Base-by-base conservation (phyloP, 805 yeast species). In the Monosporozyma siamensis region DNA sequence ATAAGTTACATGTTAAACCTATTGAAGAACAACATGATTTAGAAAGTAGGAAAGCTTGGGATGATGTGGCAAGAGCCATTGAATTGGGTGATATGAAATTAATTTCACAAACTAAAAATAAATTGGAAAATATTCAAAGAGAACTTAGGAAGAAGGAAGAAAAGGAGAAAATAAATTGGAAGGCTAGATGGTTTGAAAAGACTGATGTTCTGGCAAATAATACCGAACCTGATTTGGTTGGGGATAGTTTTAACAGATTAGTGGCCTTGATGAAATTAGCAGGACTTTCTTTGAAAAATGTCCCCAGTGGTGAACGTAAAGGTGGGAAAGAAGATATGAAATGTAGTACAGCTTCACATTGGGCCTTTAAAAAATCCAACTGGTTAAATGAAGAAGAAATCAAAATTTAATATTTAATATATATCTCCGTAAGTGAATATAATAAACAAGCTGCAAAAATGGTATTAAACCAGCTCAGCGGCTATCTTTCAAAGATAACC, bases 21-120 rank as follows among this genome's bases (percentile, higher is more conserved):
- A 68, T 85, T 41, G 87, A 77, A 51, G 70, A 83, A 49, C 97
- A 92, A 67, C 73, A 82, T 62, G 75, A 68, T 27, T 70, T 89
- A 52, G 98, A 90, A 66, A 72, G 86, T 44, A 81, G 96, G 67
- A 77, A 70, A 53, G 97, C 97, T 11, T 90, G 98, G 98, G 54
- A 60, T 40, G 75, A 79, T 50, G 97, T 92, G 21, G 95, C 97
- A 0, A 85, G 72, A 8, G 97, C 97, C 12, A 82, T 88, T 54
- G 76, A 72, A 44, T 63, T 66, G 18, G 84, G 90, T 36, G 82
- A 88, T 61, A 86, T 75, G 65, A 85, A 83, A 52, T 64, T 72
- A 49, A 88, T 90, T 51, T 80, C 80, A 57, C 67, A 69, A 49
- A 84, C 82, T 55, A 90, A 90, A 69, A 69, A 88, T 12, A 66